phyloP scores from a whole-genome alignment of 345 rosid genomes.

The Orychophragmus violaceus region DNA sequence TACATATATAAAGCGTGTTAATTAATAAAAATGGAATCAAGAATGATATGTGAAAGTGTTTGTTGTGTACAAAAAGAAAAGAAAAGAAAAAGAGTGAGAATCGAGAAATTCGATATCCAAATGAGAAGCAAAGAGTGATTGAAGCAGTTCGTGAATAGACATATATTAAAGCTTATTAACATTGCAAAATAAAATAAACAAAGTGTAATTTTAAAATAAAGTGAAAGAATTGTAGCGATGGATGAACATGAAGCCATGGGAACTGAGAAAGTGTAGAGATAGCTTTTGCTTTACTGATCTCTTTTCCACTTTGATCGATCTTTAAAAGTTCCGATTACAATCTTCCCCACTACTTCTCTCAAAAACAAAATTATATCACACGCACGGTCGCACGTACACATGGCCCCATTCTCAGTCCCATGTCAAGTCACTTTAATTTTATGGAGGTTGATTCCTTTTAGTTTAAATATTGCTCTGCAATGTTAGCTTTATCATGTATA shows the following conservation, averaged over 20 bases:
- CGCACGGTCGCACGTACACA: constrained; percentile 31
- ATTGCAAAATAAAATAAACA: not conserved
- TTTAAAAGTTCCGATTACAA: constrained; percentile 32
- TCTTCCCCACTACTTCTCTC: constrained; percentile 27
- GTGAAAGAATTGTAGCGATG: constrained; percentile 18
- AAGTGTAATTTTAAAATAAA: constrained; percentile 24
- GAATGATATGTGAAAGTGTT: constrained; percentile 16
- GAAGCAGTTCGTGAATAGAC: constrained; percentile 28
- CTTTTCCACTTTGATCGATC: constrained; percentile 36
- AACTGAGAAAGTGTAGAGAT: constrained; percentile 31
- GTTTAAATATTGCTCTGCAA: constrained; percentile 7
- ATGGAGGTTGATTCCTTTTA: not conserved
- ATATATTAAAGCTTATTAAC: constrained; percentile 23
- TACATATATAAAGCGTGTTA: not conserved
- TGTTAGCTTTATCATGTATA: constrained; percentile 11
- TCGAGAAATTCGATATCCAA: constrained; percentile 35
- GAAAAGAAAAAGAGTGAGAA: constrained; percentile 18
- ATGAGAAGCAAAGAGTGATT: constrained; percentile 33
- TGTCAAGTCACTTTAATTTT: not conserved
- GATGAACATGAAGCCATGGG: constrained; percentile 36
- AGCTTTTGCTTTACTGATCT: constrained; percentile 37
- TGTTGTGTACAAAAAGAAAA: constrained; percentile 12
- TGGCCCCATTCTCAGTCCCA: constrained; percentile 7
- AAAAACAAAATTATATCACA: not conserved
- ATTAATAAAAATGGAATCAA: constrained; percentile 8